Evolutionary conservation across 1,139 yeast species (phyloP).

Genomic region (Sugiyamaella grinbergsii): DNA sequence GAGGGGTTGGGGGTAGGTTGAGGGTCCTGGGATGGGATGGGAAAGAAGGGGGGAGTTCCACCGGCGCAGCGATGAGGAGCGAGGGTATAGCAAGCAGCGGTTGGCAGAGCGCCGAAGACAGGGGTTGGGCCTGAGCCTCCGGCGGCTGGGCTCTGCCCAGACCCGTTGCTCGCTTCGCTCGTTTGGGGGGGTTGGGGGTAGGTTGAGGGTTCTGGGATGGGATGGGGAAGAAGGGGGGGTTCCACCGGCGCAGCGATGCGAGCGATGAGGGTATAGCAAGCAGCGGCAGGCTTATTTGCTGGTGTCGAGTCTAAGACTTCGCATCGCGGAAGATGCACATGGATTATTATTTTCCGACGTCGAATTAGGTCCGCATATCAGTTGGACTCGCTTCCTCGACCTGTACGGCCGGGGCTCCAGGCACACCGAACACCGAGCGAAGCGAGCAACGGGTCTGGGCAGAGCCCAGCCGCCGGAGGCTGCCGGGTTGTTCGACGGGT

Average conservation of each 20-base stretch:
- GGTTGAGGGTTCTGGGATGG: not conserved
- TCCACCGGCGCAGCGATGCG: too few species aligned
- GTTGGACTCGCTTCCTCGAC: too few species aligned
- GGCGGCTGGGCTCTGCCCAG: conserved; percentile 16
- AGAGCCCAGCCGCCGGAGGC: conserved; percentile 16
- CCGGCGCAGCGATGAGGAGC: too few species aligned
- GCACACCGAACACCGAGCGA: too few species aligned
- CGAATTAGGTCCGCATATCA: too few species aligned
- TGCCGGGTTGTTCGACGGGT: not conserved
- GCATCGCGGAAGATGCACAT: too few species aligned
- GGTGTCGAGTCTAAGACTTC: not conserved
- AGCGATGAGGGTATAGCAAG: too few species aligned
- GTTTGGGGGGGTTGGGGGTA: not conserved
- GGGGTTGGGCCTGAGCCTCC: not conserved
- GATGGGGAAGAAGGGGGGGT: not conserved
- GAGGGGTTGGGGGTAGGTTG: not conserved
- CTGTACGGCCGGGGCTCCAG: too few species aligned
- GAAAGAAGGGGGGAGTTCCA: not conserved
- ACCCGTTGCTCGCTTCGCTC: conserved; percentile 6
- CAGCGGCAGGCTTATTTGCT: too few species aligned
- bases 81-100: too few species aligned
- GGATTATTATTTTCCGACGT: too few species aligned
- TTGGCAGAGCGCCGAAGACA: not conserved
- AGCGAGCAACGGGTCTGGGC: conserved; percentile 16
- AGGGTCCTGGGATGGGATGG: not conserved